phyloP scores from a whole-genome alignment of 176 grass and related monocot species.

The Ampelocalamus luodianensis region DNA sequence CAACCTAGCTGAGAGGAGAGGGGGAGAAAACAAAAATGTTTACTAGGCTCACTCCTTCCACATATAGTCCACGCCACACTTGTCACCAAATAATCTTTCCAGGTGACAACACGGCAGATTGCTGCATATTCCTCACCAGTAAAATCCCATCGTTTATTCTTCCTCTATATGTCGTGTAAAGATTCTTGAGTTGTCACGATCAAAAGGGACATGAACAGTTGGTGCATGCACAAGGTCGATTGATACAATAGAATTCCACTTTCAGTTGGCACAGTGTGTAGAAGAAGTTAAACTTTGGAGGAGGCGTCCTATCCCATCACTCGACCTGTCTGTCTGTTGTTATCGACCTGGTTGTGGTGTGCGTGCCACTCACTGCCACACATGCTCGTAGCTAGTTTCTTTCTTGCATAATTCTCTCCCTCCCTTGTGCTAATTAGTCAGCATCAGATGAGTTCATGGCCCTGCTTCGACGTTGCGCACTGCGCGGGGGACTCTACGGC shows the following conservation, averaged over 20 bases:
- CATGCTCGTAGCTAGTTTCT: background rate
- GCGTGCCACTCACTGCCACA: background rate
- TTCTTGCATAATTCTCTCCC: too few relatives aligned
- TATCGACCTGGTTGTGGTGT: background rate
- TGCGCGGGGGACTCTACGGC: constrained; percentile 18
- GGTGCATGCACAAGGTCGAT: too few relatives aligned
- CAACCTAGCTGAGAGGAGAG: background rate
- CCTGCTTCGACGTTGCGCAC: background rate
- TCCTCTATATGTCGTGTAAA: too few relatives aligned
- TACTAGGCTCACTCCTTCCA: background rate
- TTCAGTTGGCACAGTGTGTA: too few relatives aligned
- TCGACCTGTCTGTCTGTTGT: background rate
- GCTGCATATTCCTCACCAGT: background rate
- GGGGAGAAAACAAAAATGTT: background rate
- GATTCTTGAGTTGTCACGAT: too few relatives aligned
- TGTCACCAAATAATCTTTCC: background rate
- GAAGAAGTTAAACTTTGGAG: too few relatives aligned
- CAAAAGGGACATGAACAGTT: too few relatives aligned
- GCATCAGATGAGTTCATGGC: constrained; percentile 53
- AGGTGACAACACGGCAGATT: background rate
- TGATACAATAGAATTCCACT: too few relatives aligned
- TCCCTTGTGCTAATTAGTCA: too few relatives aligned
- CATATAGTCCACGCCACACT: background rate
- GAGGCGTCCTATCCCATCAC: constrained; percentile 50
- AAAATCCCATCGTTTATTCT: constrained; percentile 4